Evolutionary conservation across 164 flowering plant genomes (phyloP), one percentile per base, ranked within the genome.

Genomic region (Stephania yunnanensis): DNA sequence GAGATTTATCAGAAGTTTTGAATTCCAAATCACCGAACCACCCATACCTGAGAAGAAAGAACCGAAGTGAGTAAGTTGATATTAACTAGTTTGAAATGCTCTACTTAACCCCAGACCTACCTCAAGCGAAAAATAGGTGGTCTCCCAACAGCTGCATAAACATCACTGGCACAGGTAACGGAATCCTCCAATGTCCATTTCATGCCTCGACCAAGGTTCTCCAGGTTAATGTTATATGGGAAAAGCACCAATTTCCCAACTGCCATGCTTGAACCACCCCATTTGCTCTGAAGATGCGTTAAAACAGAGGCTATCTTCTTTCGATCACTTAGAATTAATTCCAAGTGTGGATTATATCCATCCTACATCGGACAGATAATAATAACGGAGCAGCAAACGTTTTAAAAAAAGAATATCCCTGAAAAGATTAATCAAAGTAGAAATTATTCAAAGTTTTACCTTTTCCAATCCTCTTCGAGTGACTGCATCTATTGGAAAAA

Each of bases 271-370:
- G 92, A 88, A 73, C 77, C 71, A 6, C 91, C 90, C 98, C 98
- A 93, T 81, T 93, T 93, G 65, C 78, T 75, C 74, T 79, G 76
- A 13, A 93, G 79, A 80, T 89, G 98, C 75, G 83, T 88, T 22
- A 93, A 74, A 69, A 93, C 91, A 7, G 98, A 93, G 76, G 90
- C 87, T 73, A 93, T 85, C 82, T 85, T 91, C 85, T 93, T 93
- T 71, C 84, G 78, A 69, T 81, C 75, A 44, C 85, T 89, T 58
- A 93, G 69, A 75, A 86, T 88, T 61, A 93, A 89, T 76, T 93
- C 98, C 85, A 89, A 78, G 77, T 85, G 85, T 52, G 98, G 96
- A 82, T 87, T 81, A 77, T 83, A 79, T 9, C 97, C 93, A 84
- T 88, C 96, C 98, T 93, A 79, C 13, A 67, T 70, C 25, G 70